Conservation (phyloP, 352 stramenopile species). For the Elongisporangium prolatum region DNA sequence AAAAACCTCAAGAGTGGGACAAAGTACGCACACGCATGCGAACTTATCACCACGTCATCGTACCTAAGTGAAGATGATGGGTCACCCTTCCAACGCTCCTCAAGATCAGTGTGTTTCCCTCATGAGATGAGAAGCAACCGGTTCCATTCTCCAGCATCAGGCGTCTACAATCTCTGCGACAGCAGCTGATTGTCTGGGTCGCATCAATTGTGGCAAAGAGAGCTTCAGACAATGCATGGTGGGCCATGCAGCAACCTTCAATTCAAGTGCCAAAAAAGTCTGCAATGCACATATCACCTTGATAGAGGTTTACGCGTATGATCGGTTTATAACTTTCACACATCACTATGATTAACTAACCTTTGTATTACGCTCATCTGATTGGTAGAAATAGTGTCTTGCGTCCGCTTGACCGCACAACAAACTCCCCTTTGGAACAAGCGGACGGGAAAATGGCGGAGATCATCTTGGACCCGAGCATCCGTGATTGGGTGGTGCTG, state of each 20-base stretch:
- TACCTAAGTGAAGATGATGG: neutral
- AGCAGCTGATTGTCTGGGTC: no score
- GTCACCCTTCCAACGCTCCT: no score
- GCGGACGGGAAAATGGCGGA: slow-evolving; percentile 52
- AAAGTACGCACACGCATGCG: neutral
- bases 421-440: slow-evolving; percentile 5
- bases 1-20: neutral
- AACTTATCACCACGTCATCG: neutral
- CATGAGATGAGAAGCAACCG: no score
- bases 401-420: neutral
- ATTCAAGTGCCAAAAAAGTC: no score
- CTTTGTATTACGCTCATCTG: neutral
- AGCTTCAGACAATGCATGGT: no score
- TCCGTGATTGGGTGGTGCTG: slow-evolving; percentile 96
- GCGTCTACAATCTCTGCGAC: no score
- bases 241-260: no score
- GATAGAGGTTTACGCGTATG: neutral
- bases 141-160: no score
- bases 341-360: neutral
- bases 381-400: neutral
- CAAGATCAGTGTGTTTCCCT: no score
- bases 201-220: no score
- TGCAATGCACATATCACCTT: no score
- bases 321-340: neutral
- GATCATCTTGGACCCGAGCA: slow-evolving; percentile 92